Evolutionary conservation across 148 eudicot species (phyloP), one percentile per base, ranked within the genome.

Genomic region (Dianthus caryophyllus): DNA sequence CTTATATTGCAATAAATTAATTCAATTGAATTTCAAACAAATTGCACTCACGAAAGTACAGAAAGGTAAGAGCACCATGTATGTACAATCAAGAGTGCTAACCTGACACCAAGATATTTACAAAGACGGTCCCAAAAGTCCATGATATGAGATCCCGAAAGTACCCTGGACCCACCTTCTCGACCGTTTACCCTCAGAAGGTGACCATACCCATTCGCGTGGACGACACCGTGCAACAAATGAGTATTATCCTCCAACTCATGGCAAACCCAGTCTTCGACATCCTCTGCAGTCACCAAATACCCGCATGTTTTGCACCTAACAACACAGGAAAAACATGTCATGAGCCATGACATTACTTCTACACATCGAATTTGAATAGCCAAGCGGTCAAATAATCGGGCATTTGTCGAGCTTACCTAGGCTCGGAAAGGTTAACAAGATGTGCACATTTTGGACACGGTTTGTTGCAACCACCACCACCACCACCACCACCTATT

Each of bases 51-150:
- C 30, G 65, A 63, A 64, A 52, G 73, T 63, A 69, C 74, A 71
- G 59, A 64, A 72, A 64, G 68, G 66, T 62, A 60, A 68, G 68
- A 67, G 31, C 78, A 68, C 73, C 31, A 78, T 33, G 71, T 64
- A 78, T 33, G 71, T 64, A 69, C 64, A 73, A 57, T 67, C 66
- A 53, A 71, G 77, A 70, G 78, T 59, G 68, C 93, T 77, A 76
- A 92, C 98, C 98, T 87, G 89, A 87, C 94, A 72, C 91, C 94
- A 54, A 92, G 96, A 51, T 81, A 77, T 67, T 68, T 82, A 81
- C 98, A 92, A 11, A 92, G 77, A n/a, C 98, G 87, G 75, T 92
- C 96, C 98, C 98, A 92, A 70, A 92, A 89, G 76, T 81, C 84
- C 98, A 93, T 89, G 74, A 93, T 93, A 70, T 84, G 86, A 67